Conservation (phyloP, 352 stramenopile genomes). For the Hyaloperonospora brassicae region DNA sequence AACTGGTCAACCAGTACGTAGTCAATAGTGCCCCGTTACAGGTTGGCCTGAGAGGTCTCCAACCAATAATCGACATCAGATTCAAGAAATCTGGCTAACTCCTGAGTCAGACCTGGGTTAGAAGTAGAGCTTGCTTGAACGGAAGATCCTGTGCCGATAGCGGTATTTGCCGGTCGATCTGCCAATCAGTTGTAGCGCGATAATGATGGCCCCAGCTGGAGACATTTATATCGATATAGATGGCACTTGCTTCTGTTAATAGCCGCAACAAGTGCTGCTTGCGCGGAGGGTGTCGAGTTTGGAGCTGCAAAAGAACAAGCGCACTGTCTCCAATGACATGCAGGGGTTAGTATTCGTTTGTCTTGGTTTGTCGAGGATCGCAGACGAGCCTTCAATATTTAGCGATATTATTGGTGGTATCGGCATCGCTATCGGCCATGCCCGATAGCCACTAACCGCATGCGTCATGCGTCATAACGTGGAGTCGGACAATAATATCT, state of each 20-base stretch:
- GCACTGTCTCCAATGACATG: too few species aligned
- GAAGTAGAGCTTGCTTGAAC: not conserved
- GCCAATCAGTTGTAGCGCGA: too few species aligned
- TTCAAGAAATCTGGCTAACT: not conserved
- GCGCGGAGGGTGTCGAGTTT: too few species aligned
- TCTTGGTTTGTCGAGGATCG: not conserved
- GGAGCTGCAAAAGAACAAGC: too few species aligned
- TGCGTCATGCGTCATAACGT: not conserved
- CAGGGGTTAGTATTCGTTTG: too few species aligned
- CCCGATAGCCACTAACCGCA: not conserved
- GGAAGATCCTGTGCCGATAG: not conserved
- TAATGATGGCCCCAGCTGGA: too few species aligned
- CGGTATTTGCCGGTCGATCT: not conserved
- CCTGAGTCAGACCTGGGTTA: not conserved
- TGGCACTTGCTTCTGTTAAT: too few species aligned
- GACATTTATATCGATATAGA: too few species aligned
- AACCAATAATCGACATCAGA: not conserved
- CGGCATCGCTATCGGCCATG: not conserved
- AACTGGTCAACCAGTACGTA: too few species aligned
- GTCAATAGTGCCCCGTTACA: too few species aligned
- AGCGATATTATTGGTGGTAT: too few species aligned
- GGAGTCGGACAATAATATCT: not conserved
- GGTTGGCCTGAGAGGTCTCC: not conserved
- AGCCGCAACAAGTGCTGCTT: too few species aligned
- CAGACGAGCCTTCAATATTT: not conserved